Conservation (phyloP, 768 basidiomycete genomes). For the Crassisporium funariophilum region DNA sequence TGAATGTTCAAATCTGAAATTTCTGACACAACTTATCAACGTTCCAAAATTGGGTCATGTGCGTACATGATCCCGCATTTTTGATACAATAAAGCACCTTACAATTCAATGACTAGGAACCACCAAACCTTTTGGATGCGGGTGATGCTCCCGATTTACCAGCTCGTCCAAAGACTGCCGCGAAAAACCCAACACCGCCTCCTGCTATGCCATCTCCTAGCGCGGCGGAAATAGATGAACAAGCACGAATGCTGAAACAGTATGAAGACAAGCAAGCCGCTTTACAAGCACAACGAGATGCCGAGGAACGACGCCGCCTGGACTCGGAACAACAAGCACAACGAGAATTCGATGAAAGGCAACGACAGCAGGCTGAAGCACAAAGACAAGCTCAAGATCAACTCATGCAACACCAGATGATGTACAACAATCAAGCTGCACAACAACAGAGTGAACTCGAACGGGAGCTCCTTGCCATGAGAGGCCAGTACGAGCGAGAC, state of each 20-base stretch:
- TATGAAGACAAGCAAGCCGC: constrained; percentile 96
- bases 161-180: constrained; percentile 69
- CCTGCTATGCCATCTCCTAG: constrained; percentile 73
- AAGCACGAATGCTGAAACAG: constrained; percentile 91
- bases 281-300: constrained; percentile 76
- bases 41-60: constrained; percentile 96
- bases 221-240: constrained; percentile 78
- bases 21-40: constrained; percentile 95
- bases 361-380: constrained; percentile 83
- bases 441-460: constrained; percentile 84
- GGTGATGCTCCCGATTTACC: constrained; percentile 87
- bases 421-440: constrained; percentile 75
- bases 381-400: constrained; percentile 90
- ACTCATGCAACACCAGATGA: constrained; percentile 81
- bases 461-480: constrained; percentile 86
- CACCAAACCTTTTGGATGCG: constrained; percentile 88
- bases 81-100: background rate
- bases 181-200: constrained; percentile 58
- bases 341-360: constrained; percentile 87
- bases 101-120: constrained; percentile 66
- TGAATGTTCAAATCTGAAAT: constrained; percentile 98
- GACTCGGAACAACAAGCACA: constrained; percentile 81
- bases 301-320: constrained; percentile 78
- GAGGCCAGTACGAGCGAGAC: constrained; percentile 97
- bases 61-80: constrained; percentile 20